Evolutionary conservation across 306 rosid species (phyloP), one percentile per base, ranked within the genome.

Genomic region (Trifolium dubium): DNA sequence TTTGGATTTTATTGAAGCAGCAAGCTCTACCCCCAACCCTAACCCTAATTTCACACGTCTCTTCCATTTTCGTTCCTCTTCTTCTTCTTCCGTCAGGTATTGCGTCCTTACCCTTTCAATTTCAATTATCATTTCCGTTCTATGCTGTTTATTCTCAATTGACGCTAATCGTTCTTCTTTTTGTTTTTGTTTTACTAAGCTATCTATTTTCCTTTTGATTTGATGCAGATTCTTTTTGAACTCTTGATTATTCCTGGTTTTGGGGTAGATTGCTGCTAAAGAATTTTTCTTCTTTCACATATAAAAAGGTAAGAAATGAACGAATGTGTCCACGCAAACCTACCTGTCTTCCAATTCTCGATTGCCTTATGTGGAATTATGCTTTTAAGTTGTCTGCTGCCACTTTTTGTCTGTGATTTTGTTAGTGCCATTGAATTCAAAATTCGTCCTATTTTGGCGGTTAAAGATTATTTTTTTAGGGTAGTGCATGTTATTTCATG

Each of bases 281-380:
- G 29, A 40, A 65, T 32, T 50, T 62, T 69, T 13, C 44, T 13
- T 44, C 64, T 80, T 74, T 71, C 80, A 5, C 87, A 5, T 50
- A 85, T 82, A 86, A 44, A 44, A 44, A 89, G 94, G 97, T 91
- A 84, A 84, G 94, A 71, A 76, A 64, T 11, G 77, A 75, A 34
- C 58, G 70, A 50, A 64, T 47, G 15, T 39, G 29, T 71, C 30
- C 47, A 6, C 6, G 10, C 5, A 28, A 61, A 61, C 8, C 55
- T 49, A 29, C 34, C 5, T 58, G 2, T 67, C 6, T 66, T 59
- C 23, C 11, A 73, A 29, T 37, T 11, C 0, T 29, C 46, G 62
- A 23, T 64, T 34, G n/a, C 13, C 9, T 23, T 60, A 10, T 43
- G 14, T 15, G 5, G 18, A 43, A 39, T 54, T 8, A 17, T 23